Conservation (phyloP, 2,329 filamentous ascomycete species). For the Diplodia mutila region DNA sequence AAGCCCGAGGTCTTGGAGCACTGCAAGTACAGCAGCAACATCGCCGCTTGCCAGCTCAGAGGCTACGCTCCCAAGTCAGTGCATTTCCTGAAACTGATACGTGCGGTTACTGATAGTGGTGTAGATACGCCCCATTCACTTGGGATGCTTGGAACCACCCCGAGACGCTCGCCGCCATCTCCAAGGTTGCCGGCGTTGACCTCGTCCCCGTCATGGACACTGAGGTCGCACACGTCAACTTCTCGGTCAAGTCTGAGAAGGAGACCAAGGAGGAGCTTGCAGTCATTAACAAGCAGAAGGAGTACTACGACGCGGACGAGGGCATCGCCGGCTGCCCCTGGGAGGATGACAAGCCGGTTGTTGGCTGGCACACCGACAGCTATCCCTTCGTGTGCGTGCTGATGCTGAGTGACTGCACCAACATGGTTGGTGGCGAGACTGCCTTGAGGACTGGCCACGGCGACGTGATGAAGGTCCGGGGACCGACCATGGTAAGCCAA, state of each 20-base stretch:
- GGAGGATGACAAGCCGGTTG: constrained; percentile 58
- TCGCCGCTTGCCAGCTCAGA: constrained; percentile 59
- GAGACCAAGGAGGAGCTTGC: constrained; percentile 50
- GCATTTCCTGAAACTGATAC: not conserved
- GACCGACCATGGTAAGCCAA: constrained; percentile 61
- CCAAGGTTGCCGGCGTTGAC: constrained; percentile 61
- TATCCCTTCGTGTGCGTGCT: constrained; percentile 72
- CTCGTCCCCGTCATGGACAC: constrained; percentile 61
- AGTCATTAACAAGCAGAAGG: constrained; percentile 44
- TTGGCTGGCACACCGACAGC: constrained; percentile 67
- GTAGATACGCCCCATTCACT: constrained; percentile 66
- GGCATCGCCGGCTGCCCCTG: constrained; percentile 48
- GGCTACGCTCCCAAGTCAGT: constrained; percentile 62
- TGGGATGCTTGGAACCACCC: constrained; percentile 65
- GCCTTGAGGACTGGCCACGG: constrained; percentile 60
- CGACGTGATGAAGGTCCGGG: constrained; percentile 61
- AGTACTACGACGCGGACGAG: constrained; percentile 45
- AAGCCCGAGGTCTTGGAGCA: constrained; percentile 60
- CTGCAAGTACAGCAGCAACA: constrained; percentile 62
- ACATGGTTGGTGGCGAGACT: constrained; percentile 69
- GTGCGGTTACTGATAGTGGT: constrained; percentile 17
- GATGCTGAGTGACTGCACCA: constrained; percentile 66
- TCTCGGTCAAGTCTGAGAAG: constrained; percentile 56
- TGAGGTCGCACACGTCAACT: constrained; percentile 63
- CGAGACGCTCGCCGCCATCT: constrained; percentile 58